Evolutionary conservation across 768 basidiomycete species (phyloP), one percentile per base, ranked within the genome.

Genomic region (Paxillus rubicundulus): DNA sequence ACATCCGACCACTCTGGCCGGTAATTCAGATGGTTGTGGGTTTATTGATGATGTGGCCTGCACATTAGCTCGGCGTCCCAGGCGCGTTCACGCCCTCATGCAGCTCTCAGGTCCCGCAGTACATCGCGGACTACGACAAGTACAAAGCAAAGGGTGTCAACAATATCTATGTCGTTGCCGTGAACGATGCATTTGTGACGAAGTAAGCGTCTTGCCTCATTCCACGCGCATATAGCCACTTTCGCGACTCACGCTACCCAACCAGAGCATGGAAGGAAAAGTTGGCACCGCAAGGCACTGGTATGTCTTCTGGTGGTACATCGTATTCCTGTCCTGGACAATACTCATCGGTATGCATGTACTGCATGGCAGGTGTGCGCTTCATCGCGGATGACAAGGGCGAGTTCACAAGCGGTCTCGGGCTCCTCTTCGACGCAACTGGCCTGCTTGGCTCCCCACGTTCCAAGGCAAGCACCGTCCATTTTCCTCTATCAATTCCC

Each of bases 171-270:
- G 79, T 93, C 49, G 70, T 94, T 49, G 74, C 83, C 21, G 85
- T 89, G 51, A 94, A 94, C 66, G 92, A 95, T 64, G 77, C 78
- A 7, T 93, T 87, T 61, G 86, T 89, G 41, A 81, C 77, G 52
- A 79, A 84, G 50, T 74, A 60, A 16, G 47, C 8, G 10, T n/a
- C 1, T 28, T 21, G 4, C 13, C 36, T 16, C 9, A 9, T 54
- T 39, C 13, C 24, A 44, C 37, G 37, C 47, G 49, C 42, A 51
- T 61, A 49, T 34, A 50, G 17, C 9, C 17, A 33, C 32, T 41
- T 41, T 38, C 33, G 18, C 8, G 13, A 55, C 48, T 58, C 21
- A 52, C n/a, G 20, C 44, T 45, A 45, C 34, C 30, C 9, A 34
- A 36, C 42, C 48, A 86, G 84, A 56, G 85, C 84, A 32, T 87